Base-by-base conservation (phyloP, 2,329 filamentous ascomycete genomes). In the Diaporthe batatas region DNA sequence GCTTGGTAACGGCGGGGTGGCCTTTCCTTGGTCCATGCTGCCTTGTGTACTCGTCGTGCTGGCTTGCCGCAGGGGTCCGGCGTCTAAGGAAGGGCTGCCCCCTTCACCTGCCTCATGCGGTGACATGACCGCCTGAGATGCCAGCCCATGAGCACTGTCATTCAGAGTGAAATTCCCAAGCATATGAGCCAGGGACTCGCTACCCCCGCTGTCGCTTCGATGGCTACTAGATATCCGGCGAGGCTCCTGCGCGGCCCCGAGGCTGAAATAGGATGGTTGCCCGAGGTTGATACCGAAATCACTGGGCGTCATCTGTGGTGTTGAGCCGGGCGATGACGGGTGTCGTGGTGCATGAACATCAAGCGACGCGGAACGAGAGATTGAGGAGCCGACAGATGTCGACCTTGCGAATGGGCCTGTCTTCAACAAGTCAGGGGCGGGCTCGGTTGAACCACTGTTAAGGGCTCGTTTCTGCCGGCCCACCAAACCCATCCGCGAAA, bases 401-500 rank as follows among this genome's bases (percentile, higher is more conserved):
- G 94, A 93, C 68, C 95, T 91, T 72, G 92, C 93, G 83, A 98
- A 98, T 0, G 96, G 94, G 0, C 96, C 95, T 78, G 96, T 92
- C 80, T 97, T 98, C 55, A 98, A 88, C 16, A 99, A 86, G 83
- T 99, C 97, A 0, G 96, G 96, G 0, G 92, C 95, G n/a, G 92
- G 91, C 76, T 99, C 96, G 42, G 91, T 91, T 36, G 91, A 86
- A 80, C 88, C 89, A 84, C 89, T 91, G 79, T 92, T 96, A 62
- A 98, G 87, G 29, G 96, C 94, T 78, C 96, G 91, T 85, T 99
- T 98, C 83, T 99, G 96, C 78, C 96, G 93, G 73, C 96, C 96
- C 74, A 99, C 93, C 75, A 99, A 86, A 80, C 96, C 97, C 96
- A 99, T 98, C 36, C 96, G 92, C 16, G 96, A 99, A 34, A 99